A percentile compares a stretch with the other conserved stretches of the same genome.
These are phyloP conservation scores for Borovskyia barvae DNA, from an alignment of 208 protist genomes.

Conservation along the genomic window DNA sequence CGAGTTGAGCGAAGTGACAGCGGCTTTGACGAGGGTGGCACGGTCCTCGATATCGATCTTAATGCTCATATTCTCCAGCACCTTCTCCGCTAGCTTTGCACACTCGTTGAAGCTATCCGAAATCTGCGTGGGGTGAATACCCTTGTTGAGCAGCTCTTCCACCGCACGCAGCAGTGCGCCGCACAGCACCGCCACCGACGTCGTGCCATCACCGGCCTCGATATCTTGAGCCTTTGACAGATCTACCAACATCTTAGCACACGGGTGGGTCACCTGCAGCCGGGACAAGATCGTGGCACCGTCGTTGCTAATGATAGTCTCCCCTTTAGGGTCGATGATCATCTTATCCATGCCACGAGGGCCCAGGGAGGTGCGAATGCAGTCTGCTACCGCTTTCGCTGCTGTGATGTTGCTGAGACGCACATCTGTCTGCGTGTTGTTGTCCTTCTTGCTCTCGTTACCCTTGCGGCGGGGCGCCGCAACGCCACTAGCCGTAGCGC, in stretches of 20 bases:
- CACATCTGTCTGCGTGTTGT: conserved; percentile 91
- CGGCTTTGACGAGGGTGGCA: conserved; percentile 93
- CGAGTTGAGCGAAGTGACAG: conserved; percentile 98
- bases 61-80: conserved; percentile 93
- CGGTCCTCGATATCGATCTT: conserved; percentile 94
- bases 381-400: conserved; percentile 96
- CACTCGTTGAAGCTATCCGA: conserved; percentile 93
- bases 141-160: conserved; percentile 93
- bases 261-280: conserved; percentile 97
- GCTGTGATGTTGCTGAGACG: conserved; percentile 93
- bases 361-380: conserved; percentile 97
- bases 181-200: conserved; percentile 98
- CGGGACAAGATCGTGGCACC: conserved; percentile 99
- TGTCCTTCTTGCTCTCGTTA: conserved; percentile 88
- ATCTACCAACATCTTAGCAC: conserved; percentile 99
- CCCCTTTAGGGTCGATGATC: conserved; percentile 85
- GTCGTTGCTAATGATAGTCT: conserved; percentile 99
- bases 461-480: conserved; percentile 17
- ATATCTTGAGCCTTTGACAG: conserved; percentile 98
- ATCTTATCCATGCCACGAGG: conserved; percentile 99
- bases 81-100: conserved; percentile 82
- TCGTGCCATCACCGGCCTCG: conserved; percentile 99
- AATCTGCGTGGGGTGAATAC: conserved; percentile 97
- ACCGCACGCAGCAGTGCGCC: conserved; percentile 93
- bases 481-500: neutral